Evolutionary conservation across 768 basidiomycete species (phyloP), one percentile per base, ranked within the genome.

Genomic region (Russula compacta): DNA sequence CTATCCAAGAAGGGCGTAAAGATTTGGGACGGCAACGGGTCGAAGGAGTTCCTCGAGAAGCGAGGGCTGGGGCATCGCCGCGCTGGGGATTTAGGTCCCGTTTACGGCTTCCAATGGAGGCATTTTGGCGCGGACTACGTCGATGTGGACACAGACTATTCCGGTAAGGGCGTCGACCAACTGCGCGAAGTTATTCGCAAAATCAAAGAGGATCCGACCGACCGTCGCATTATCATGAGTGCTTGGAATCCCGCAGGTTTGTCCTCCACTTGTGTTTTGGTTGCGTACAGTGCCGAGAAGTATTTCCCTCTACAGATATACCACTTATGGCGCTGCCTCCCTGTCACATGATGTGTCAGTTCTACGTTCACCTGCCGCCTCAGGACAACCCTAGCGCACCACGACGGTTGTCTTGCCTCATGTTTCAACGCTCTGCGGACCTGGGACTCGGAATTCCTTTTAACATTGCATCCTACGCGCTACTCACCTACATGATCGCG

Each of bases 281-380:
- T 43, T 17, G 36, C 6, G n/a, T 21, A 40, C 21, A 17, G 17
- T 1, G 3, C 8, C 19, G 8, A 56, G n/a, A n/a, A n/a, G 3
- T 33, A n/a, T 57, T 51, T 49, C 59, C 24, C 21, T 36, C 24
- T 53, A 11, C 68, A 98, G 95, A 97, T 73, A 89, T 99, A 29
- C 83, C 86, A 0, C 78, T 82, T 42, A 99, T 98, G 97, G 97
- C 97, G 0, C 83, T 99, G 0, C 97, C 97, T 0, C 97, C 97
- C 0, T 99, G 97, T 73, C 97, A 98, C 74, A 88, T 98, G 84
- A 87, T 98, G 74, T 98, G 94, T 75, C 97, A 99, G 71, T 99
- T 99, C 80, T 98, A 92, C 77, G 95, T 99, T 39, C 88, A 92
- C 69, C 85, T 95, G 39, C 89, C 95, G 0, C 74, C 83, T 4